Conservation (phyloP, 257 asterid genomes). For the Buddleja alternifolia region DNA sequence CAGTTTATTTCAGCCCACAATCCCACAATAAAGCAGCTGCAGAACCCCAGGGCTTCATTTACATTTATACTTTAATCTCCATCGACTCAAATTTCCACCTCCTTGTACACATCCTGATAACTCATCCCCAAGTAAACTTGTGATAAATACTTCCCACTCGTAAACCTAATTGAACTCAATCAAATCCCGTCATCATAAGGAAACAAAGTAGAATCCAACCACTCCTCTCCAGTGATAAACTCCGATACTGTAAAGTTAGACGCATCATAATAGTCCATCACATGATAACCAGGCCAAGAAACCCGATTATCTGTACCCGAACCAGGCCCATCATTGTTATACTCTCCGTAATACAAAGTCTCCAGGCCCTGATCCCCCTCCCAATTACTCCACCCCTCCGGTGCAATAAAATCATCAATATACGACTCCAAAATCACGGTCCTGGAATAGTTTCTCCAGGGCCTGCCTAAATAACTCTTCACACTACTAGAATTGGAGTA, state of each 20-base stretch:
- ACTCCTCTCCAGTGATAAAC: constrained; percentile 71
- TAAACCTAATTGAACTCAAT: constrained; percentile 12
- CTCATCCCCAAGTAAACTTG: neutral
- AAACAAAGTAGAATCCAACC: constrained; percentile 84
- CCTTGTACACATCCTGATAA: neutral
- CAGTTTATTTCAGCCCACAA: too few species aligned
- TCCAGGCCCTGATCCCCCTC: constrained; percentile 54
- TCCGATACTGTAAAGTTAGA: constrained; percentile 61
- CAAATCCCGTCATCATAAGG: constrained; percentile 78
- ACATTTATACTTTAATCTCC: neutral
- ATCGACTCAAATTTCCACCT: neutral
- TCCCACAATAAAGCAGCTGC: neutral
- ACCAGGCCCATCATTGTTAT: constrained; percentile 69
- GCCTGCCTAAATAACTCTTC: constrained; percentile 78
- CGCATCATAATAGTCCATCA: constrained; percentile 73
- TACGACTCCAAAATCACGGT: constrained; percentile 69
- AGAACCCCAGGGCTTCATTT: neutral
- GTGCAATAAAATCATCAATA: constrained; percentile 54
- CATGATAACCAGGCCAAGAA: constrained; percentile 64
- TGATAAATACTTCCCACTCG: too few species aligned
- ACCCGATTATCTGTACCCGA: constrained; percentile 61
- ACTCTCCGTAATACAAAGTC: constrained; percentile 85
- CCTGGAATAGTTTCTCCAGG: constrained; percentile 73
- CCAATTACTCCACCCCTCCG: constrained; percentile 77
- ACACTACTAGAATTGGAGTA: constrained; percentile 37